Base-by-base conservation (phyloP, 352 stramenopile species). In the Globisporangium echinulatum region DNA sequence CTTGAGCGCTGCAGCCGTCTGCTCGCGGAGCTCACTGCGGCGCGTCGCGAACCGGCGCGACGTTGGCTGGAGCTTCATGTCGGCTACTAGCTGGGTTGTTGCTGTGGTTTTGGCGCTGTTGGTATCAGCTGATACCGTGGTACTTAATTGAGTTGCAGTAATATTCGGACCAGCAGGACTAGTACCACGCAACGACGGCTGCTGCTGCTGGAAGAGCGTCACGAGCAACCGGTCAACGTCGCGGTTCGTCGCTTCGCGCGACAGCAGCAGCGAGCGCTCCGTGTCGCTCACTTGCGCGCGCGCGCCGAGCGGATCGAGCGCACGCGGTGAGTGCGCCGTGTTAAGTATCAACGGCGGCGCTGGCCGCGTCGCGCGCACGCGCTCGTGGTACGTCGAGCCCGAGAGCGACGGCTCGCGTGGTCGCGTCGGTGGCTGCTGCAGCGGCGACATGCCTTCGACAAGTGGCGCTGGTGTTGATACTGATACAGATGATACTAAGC, bases 1-100 rank as follows among this genome's bases (percentile, higher is more conserved):
- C 25, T 79, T 79, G 11, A 90, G 57, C 15, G 74, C 76, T 2
- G 82, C 61, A 2, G 80, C 74, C 0, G 78, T 76, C 42, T 85
- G 74, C 37, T 85, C 68, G 11, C 76, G 72, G 7, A 89, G 61
- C 15, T 70, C 56, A 37, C 75, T 85, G 33, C 75, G 69, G 53
- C 71, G 66, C 0, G 75, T 85, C 15, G 71, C 57, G 47, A 79
- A 82, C 25, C 46, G 57, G 49, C 59, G 59, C 5, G 62, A 57
- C 1, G 36, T 59, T 1, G 63, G 59, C 33, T 65, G 56, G 14
- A 63, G n/a, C 3, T 8, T 33, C 36, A 25, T 15, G 13, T 61
- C 44, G 36, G 42, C 11, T 8, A 25, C 8, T 6, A 19, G 7
- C 17, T 66, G 48, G 0, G 9, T 33, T 33, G 25, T 33, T 33